Percentiles rank a stretch among this genome's conserved stretches.
phyloP scores from a whole-genome alignment of 1,284 basidiomycete species.

The Cryptococcus sp. region DNA sequence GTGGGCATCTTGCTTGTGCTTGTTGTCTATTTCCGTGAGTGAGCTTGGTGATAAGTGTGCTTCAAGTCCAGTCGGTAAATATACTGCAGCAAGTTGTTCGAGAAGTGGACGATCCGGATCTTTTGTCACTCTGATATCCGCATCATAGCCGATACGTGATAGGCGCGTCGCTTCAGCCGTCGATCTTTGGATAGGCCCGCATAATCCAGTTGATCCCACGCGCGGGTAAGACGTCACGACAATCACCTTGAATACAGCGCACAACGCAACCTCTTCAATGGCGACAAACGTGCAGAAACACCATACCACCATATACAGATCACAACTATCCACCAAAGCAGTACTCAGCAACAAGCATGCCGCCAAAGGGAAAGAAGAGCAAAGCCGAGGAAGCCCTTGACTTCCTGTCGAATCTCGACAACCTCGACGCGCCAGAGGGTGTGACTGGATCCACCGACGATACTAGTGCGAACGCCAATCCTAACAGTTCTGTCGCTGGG shows the following conservation, averaged over 20 bases:
- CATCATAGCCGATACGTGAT: too few species aligned
- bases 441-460: background rate
- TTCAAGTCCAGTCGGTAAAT: background rate
- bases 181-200: too few species aligned
- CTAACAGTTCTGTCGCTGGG: conserved; percentile 10
- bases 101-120: too few species aligned
- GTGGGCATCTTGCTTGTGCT: conserved; percentile 7
- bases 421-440: conserved; percentile 57
- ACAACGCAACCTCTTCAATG: too few species aligned
- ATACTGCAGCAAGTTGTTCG: background rate
- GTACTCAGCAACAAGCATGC: conserved; percentile 26
- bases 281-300: too few species aligned
- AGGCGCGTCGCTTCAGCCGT: too few species aligned
- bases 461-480: background rate
- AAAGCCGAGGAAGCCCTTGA: conserved; percentile 86
- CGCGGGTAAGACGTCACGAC: too few species aligned
- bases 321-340: too few species aligned
- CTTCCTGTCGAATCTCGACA: conserved; percentile 87
- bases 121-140: too few species aligned
- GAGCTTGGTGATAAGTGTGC: background rate
- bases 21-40: background rate
- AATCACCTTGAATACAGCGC: too few species aligned
- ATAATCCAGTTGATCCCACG: too few species aligned
- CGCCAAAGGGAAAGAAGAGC: conserved; percentile 56
- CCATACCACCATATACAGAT: too few species aligned